Conservation (phyloP, 139 green algal genomes). For the Coelastrella sp. region DNA sequence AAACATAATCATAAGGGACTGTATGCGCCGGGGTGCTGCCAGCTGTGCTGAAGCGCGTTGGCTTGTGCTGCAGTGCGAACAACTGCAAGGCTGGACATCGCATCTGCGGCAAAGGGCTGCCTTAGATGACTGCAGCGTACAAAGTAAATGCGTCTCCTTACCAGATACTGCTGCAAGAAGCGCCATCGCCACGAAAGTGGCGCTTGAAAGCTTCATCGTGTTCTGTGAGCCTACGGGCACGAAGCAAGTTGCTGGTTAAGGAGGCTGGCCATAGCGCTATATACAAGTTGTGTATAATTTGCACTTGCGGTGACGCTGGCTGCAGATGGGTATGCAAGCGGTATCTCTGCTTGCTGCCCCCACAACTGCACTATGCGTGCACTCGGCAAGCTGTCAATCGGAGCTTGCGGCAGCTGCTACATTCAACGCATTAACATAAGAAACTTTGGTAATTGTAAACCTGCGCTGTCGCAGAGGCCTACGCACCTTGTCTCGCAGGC, state of each 20-base stretch:
- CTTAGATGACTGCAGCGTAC: too few species aligned
- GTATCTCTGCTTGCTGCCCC: not conserved
- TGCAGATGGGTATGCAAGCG: not conserved
- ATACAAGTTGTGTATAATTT: too few species aligned
- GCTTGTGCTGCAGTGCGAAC: too few species aligned
- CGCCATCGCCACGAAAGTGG: slow-evolving; percentile 20
- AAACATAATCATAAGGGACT: too few species aligned
- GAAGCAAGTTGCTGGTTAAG: not conserved
- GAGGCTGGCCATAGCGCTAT: too few species aligned
- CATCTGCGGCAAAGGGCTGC: too few species aligned
- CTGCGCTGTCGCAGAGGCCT: not conserved
- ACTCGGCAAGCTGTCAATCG: too few species aligned
- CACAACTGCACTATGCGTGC: not conserved
- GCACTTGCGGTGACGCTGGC: too few species aligned
- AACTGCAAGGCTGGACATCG: too few species aligned
- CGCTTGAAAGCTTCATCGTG: not conserved
- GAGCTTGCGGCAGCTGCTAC: too few species aligned
- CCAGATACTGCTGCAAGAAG: slow-evolving; percentile 4
- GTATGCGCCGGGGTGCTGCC: too few species aligned
- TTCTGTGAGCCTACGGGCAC: not conserved
- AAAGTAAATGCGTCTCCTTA: not conserved
- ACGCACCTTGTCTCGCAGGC: not conserved
- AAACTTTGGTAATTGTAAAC: not conserved
- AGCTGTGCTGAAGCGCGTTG: too few species aligned
- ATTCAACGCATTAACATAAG: not conserved